Conservation (phyloP, 768 basidiomycete species). For the Suillus paluster region DNA sequence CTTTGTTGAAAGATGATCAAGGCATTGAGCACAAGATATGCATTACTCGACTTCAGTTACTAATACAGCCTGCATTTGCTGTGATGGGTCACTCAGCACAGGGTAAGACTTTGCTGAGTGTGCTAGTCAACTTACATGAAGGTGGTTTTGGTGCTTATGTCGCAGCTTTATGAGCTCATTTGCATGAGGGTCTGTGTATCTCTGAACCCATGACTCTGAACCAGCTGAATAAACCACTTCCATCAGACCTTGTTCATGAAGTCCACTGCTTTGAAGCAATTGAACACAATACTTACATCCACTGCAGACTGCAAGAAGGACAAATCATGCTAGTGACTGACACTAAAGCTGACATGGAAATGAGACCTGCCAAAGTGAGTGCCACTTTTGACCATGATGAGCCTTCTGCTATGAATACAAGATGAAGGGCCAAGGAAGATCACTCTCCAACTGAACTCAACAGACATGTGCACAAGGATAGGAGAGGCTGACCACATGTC, state of each 20-base stretch:
- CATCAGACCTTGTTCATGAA: slow-evolving; percentile 6
- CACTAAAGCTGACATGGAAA: too few species aligned
- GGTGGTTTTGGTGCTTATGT: too few species aligned
- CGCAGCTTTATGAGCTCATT: slow-evolving; percentile 31
- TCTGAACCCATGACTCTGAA: slow-evolving; percentile 18
- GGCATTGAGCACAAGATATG: neutral
- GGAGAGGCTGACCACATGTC: too few species aligned
- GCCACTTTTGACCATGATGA: too few species aligned
- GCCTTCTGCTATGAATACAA: too few species aligned
- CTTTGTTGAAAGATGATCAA: neutral
- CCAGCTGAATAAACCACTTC: slow-evolving; percentile 27
- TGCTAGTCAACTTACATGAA: slow-evolving; percentile 24
- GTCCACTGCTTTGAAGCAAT: slow-evolving; percentile 4
- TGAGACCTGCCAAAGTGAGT: too few species aligned
- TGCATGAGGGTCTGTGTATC: slow-evolving; percentile 32
- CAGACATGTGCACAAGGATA: too few species aligned
- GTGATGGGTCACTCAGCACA: slow-evolving; percentile 36
- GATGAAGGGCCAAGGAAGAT: too few species aligned
- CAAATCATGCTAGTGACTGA: neutral
- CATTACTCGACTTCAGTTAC: slow-evolving; percentile 21
- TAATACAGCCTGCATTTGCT: slow-evolving; percentile 34
- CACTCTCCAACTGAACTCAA: too few species aligned
- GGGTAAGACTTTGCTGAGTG: slow-evolving; percentile 29
- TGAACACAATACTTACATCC: slow-evolving; percentile 15
- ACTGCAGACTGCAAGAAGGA: neutral